Evolutionary conservation across 2,329 filamentous ascomycete genomes (phyloP), one percentile per base, ranked within the genome.

Genomic region (Nothopassalora personata): DNA sequence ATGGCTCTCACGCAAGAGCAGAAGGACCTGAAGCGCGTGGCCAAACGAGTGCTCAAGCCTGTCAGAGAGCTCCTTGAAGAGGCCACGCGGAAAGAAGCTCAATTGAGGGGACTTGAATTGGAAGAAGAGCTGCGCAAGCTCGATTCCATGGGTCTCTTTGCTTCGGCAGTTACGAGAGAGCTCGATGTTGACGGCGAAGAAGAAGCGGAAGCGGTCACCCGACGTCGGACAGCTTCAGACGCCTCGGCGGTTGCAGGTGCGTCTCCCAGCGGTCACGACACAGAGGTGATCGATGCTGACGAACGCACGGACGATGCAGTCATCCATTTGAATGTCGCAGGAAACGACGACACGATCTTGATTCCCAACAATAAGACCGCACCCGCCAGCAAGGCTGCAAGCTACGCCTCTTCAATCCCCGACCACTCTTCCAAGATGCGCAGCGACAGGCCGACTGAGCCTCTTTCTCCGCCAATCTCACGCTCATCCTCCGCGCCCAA

Each of bases 1-100:
- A 71, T 70, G 60, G 72, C 71, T 6, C 67, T 80, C 51, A 76
- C 73, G 1, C 65, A 81, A 9, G 91, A 96, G 67, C 85, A 91
- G 60, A 89, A 90, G 59, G 89, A 96, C 66, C 86, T 89, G 61
- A 89, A 90, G 68, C 89, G 88, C 66, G 78, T 96, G n/a, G 91
- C 89, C 27, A 96, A 95, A 74, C 85, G 91, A 28, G 96, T 97
- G 61, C 82, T 96, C 65, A 95, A 91, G 72, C 85, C 86, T 0
- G 82, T 96, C 33, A 90, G 95, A 71, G 86, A 89, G 13, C 81
- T 86, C 48, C 79, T 96, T 3, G 89, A 96, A 72, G 81, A 84
- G 56, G 91, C 91, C 0, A 76, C 91, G 50, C 83, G 82, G 55
- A 89, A 90, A 56, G 93, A 97, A 73, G 86, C 89, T n/a, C 89